phyloP scores from a whole-genome alignment of 257 asterid species.

The Plantago ovata region DNA sequence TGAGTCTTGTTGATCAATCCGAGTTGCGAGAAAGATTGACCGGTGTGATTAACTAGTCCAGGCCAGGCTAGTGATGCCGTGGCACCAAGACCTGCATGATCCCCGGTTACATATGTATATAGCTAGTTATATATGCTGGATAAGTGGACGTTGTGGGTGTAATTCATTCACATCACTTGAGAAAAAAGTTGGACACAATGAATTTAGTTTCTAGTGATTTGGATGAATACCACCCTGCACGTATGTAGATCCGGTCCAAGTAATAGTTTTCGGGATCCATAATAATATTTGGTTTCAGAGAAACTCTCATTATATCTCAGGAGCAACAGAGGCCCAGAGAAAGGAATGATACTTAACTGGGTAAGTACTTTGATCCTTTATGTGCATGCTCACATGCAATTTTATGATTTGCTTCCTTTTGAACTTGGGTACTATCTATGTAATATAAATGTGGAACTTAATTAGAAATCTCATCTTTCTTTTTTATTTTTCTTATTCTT shows the following conservation, averaged over 20 bases:
- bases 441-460: not conserved
- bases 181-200: too few species aligned
- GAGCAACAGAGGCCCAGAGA: too few species aligned
- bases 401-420: not conserved
- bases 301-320: too few species aligned
- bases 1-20: constrained; percentile 4
- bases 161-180: too few species aligned
- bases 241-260: too few species aligned
- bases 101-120: not conserved
- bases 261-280: not conserved
- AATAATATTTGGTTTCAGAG: not conserved
- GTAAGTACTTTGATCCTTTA: not conserved
- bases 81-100: not conserved
- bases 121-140: too few species aligned
- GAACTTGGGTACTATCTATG: not conserved
- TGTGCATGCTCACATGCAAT: constrained; percentile 2
- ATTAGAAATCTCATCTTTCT: too few species aligned
- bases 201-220: too few species aligned
- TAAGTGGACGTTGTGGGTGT: too few species aligned
- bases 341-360: too few species aligned
- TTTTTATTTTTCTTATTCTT: too few species aligned
- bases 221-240: too few species aligned
- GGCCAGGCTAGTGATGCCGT: not conserved
- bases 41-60: not conserved
- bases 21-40: constrained; percentile 1